Evolutionary conservation across 2,329 filamentous ascomycete genomes (phyloP).

Genomic region (Clonostachys rhizophaga): DNA sequence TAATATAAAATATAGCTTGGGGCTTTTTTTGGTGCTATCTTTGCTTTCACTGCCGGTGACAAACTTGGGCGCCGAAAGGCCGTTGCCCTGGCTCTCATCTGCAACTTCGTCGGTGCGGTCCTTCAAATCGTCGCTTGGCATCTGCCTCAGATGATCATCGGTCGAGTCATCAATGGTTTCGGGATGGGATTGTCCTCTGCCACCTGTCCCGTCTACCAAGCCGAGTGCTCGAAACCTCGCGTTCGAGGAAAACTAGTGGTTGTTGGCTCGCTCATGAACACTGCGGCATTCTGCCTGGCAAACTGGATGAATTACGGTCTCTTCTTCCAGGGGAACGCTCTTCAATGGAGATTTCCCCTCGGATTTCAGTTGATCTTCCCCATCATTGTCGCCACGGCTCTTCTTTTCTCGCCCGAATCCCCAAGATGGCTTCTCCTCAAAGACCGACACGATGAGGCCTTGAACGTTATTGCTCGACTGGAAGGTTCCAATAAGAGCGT

Average conservation of each 20-base stretch:
- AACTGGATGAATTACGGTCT: constrained; percentile 42
- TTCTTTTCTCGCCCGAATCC: constrained; percentile 35
- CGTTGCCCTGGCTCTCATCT: constrained; percentile 19
- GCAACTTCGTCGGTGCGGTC: constrained; percentile 24
- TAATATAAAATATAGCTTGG: constrained; percentile 13
- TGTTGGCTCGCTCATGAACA: constrained; percentile 31
- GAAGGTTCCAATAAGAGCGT: constrained; percentile 35
- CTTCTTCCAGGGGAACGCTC: constrained; percentile 20
- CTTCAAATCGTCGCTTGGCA: constrained; percentile 24
- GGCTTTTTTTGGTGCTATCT: constrained; percentile 22
- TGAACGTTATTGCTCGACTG: constrained; percentile 51
- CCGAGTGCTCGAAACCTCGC: constrained; percentile 21
- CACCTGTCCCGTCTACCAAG: constrained; percentile 24
- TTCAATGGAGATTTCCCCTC: constrained; percentile 29
- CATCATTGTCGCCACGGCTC: constrained; percentile 19
- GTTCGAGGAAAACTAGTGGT: constrained; percentile 39
- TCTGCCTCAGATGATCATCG: constrained; percentile 33
- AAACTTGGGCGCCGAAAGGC: constrained; percentile 22
- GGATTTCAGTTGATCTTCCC: constrained; percentile 30
- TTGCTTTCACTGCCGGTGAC: constrained; percentile 21
- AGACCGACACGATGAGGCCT: constrained; percentile 50
- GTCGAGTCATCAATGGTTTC: constrained; percentile 32
- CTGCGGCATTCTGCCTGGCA: constrained; percentile 35
- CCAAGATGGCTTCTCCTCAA: constrained; percentile 47
- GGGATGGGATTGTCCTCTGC: constrained; percentile 27